These are phyloP conservation scores for Trametes punicea DNA, from an alignment of 768 basidiomycete genomes.

Conservation along the genomic window DNA sequence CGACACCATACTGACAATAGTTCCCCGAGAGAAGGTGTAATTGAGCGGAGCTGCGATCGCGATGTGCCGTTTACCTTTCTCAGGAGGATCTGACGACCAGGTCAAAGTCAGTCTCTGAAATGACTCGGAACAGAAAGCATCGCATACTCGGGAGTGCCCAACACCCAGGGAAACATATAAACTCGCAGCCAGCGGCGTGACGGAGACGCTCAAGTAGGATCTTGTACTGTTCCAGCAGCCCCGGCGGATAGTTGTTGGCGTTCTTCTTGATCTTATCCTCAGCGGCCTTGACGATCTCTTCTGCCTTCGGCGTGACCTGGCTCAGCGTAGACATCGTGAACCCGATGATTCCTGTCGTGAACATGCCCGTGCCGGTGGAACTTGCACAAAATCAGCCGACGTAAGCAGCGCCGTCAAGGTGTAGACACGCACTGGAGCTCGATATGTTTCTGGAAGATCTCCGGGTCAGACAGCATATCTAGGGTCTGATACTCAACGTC, in stretches of 20 bases:
- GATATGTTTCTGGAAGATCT: conserved; percentile 28
- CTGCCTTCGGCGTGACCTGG: conserved; percentile 23
- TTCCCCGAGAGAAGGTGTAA: conserved; percentile 47
- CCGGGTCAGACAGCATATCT: conserved; percentile 31
- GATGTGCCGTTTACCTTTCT: conserved; percentile 41
- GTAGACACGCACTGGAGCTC: conserved; percentile 1
- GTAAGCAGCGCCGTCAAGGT: background rate
- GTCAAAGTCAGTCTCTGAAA: background rate
- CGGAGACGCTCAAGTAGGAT: conserved; percentile 35
- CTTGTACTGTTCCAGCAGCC: conserved; percentile 39
- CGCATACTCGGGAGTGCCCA: conserved; percentile 26
- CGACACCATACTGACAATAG: conserved; percentile 37
- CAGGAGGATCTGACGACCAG: conserved; percentile 36
- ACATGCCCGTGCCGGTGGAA: conserved; percentile 24
- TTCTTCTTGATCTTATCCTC: conserved; percentile 26
- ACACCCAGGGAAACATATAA: conserved; percentile 31
- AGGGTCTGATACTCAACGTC: conserved; percentile 28
- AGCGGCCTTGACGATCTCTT: conserved; percentile 23
- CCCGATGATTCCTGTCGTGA: conserved; percentile 28
- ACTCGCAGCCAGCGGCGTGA: conserved; percentile 29
- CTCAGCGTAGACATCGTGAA: conserved; percentile 25
- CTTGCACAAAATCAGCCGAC: conserved; percentile 11
- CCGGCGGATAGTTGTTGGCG: conserved; percentile 28
- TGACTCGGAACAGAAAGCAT: background rate
- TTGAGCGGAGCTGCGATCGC: conserved; percentile 37